phyloP scores from a whole-genome alignment of 2,329 filamentous ascomycete species.

The Neopestalotiopsis clavispora region DNA sequence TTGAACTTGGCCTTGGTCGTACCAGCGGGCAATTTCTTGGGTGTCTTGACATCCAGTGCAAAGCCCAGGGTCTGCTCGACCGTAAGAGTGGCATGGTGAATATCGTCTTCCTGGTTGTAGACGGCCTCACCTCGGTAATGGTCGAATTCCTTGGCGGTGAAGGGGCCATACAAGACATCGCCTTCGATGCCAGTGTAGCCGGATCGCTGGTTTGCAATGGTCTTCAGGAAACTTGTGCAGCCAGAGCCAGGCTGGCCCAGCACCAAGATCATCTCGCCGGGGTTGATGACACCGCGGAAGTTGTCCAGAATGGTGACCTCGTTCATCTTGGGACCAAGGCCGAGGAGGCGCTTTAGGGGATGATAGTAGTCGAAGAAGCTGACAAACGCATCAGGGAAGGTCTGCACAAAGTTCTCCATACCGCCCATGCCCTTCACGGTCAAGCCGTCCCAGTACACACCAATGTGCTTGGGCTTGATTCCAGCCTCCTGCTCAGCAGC shows the following conservation, averaged over 20 bases:
- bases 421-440: conserved; percentile 79
- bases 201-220: conserved; percentile 68
- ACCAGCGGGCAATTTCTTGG: conserved; percentile 77
- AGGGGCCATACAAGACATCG: conserved; percentile 78
- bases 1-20: conserved; percentile 78
- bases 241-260: conserved; percentile 77
- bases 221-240: conserved; percentile 72
- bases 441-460: conserved; percentile 78
- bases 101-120: conserved; percentile 86
- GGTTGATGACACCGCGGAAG: conserved; percentile 73
- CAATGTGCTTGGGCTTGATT: conserved; percentile 80
- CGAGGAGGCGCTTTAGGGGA: conserved; percentile 67
- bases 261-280: conserved; percentile 89
- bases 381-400: conserved; percentile 78
- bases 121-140: conserved; percentile 81
- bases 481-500: conserved; percentile 76
- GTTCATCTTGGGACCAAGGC: conserved; percentile 68
- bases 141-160: conserved; percentile 72
- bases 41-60: conserved; percentile 83
- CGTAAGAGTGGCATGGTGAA: conserved; percentile 83
- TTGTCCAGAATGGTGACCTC: conserved; percentile 76
- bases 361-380: conserved; percentile 77
- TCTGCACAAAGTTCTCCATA: conserved; percentile 72
- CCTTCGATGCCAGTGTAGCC: conserved; percentile 63
- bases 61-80: conserved; percentile 88